phyloP scores from a whole-genome alignment of 306 rosid genomes.

The Carpinus fangiana region DNA sequence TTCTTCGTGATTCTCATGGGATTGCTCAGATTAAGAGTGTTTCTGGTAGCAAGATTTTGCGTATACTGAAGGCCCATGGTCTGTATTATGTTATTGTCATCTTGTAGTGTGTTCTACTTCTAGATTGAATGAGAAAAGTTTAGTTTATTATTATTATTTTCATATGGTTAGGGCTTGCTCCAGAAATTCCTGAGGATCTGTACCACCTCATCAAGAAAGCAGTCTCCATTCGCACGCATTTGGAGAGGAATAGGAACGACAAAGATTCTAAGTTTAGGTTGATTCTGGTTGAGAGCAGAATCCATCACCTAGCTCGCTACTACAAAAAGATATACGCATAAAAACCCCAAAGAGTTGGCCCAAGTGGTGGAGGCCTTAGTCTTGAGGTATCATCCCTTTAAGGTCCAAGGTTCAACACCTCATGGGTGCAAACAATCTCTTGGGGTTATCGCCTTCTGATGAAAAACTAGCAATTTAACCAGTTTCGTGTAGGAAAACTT shows the following conservation, averaged over 20 bases:
- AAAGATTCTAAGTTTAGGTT: slow-evolving; percentile 89
- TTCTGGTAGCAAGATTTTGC: slow-evolving; percentile 75
- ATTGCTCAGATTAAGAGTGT: slow-evolving; percentile 79
- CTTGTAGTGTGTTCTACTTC: background rate
- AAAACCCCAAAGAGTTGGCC: no score
- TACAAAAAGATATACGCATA: slow-evolving; percentile 47
- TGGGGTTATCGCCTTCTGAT: no score
- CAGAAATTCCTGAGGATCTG: slow-evolving; percentile 91
- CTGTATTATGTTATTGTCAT: background rate
- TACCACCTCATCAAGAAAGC: slow-evolving; percentile 94
- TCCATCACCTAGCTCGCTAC: slow-evolving; percentile 82
- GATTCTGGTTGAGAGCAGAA: slow-evolving; percentile 90
- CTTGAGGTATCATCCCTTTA: no score
- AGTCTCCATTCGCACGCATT: slow-evolving; percentile 77
- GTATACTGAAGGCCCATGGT: slow-evolving; percentile 85
- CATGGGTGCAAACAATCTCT: no score
- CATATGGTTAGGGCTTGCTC: slow-evolving; percentile 66
- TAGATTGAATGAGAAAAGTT: background rate
- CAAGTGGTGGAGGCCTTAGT: no score
- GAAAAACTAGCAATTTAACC: no score
- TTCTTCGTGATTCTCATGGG: slow-evolving; percentile 83
- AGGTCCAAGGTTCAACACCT: no score
- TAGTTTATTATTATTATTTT: background rate
- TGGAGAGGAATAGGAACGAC: slow-evolving; percentile 87
- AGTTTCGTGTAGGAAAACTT: no score